Base-by-base conservation (phyloP, 2,329 filamentous ascomycete species). In the Calonectria leucothoes region DNA sequence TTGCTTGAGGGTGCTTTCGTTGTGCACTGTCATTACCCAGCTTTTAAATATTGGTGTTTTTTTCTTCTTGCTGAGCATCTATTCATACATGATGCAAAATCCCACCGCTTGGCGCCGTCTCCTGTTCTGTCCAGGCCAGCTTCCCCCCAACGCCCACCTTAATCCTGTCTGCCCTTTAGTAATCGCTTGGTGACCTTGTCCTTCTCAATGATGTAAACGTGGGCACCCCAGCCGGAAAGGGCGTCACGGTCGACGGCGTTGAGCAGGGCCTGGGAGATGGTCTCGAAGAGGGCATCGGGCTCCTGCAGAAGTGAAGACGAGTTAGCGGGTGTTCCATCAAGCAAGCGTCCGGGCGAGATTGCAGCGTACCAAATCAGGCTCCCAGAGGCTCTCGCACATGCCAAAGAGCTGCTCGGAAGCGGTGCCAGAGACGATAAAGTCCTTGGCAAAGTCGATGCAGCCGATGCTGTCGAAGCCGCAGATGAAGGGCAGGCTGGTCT, bases 191-290 rank as follows among this genome's bases (percentile, higher is more conserved):
- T 98, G 76, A 99, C 95, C 94, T 98, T 98, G 89, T 98, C 96
- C 91, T 99, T 99, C 90, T 98, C 97, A 85, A 99, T 98, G 83
- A 99, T 98, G 88, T 98, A 99, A 80, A 99, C 97, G 84, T 99
- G 95, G 48, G 97, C 97, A 84, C 97, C 97, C 97, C 97, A 98
- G 77, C 97, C 97, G 45, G 96, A 98, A 76, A 99, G 90, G 67
- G 97, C 97, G 86, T 99, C 97, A 87, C 97, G 92, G 86, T 99
- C 97, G 72, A 98, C 95, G 73, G 97, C 97, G 86, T 97, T 98
- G 80, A 99, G 90, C 74, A 99, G 90, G 66, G 96, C 93, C 88
- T 99, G 97, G 61, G 97, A 98, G 84, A 98, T 95, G 76, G 97
- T 99, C 89, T 99, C 97, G 87, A 99, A 99, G 66, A 99, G 93